Evolutionary conservation across 495 filamentous ascomycete species (phyloP).

Genomic region (Aspergillus cavernicola): DNA sequence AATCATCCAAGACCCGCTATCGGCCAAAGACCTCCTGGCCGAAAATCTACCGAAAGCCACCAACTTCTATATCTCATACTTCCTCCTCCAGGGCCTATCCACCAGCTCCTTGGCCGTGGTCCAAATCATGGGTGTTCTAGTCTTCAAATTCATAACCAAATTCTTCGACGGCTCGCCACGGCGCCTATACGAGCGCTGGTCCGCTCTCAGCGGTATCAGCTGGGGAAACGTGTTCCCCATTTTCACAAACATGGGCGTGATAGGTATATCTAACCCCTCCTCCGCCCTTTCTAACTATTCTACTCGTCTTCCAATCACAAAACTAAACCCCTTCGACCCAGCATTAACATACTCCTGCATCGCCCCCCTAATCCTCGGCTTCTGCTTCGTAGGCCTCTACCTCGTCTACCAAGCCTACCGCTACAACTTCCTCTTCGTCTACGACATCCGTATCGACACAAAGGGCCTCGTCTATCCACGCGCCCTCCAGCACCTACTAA

Average conservation of each 20-base stretch:
- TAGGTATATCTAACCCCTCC: conserved; percentile 44
- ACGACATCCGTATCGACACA: conserved; percentile 76
- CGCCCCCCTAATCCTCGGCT: conserved; percentile 78
- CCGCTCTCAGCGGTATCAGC: conserved; percentile 54
- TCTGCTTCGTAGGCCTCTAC: conserved; percentile 72
- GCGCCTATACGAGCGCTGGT: conserved; percentile 60
- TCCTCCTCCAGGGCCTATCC: conserved; percentile 80
- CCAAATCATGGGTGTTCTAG: conserved; percentile 66
- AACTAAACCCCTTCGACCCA: too few relatives aligned
- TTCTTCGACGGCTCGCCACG: conserved; percentile 61
- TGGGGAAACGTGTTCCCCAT: conserved; percentile 87
- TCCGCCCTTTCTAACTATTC: too few relatives aligned
- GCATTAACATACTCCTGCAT: conserved; percentile 81
- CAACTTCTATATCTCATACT: conserved; percentile 90
- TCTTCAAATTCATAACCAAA: conserved; percentile 72
- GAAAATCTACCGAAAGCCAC: conserved; percentile 72
- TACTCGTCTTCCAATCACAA: too few relatives aligned
- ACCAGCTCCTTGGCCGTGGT: conserved; percentile 68
- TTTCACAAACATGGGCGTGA: conserved; percentile 83
- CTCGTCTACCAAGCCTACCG: conserved; percentile 87
- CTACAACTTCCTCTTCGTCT: conserved; percentile 90
- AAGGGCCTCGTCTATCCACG: conserved; percentile 84
- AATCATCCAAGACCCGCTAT: conserved; percentile 62
- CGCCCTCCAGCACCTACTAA: conserved; percentile 80
- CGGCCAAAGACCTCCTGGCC: conserved; percentile 62